Evolutionary conservation across 352 stramenopile genomes (phyloP).

Genomic region (Globisporangium cylindrosporum): DNA sequence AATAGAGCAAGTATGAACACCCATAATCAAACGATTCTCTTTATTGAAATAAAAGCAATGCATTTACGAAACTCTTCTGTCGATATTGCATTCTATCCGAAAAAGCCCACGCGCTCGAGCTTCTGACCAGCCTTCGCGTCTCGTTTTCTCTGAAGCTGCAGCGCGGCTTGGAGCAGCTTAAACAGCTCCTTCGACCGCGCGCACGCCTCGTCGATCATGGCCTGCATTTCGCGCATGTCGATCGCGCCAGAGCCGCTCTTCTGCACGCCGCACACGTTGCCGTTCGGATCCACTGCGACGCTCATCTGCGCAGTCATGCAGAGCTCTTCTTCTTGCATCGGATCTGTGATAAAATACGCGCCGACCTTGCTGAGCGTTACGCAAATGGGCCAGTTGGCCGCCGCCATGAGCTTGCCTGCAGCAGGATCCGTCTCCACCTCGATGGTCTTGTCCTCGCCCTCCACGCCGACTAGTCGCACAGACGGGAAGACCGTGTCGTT

Average conservation of each 20-base stretch:
- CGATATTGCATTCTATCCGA: conserved; percentile 27
- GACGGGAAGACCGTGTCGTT: conserved; percentile 76
- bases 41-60: conserved; percentile 9
- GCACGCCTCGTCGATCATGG: conserved; percentile 74
- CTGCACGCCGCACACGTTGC: conserved; percentile 66
- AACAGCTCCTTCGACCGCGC: conserved; percentile 66
- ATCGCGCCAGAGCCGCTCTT: conserved; percentile 70
- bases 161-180: conserved; percentile 43
- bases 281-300: conserved; percentile 59
- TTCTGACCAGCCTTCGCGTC: conserved; percentile 45
- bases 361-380: conserved; percentile 77
- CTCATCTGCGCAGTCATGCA: conserved; percentile 74
- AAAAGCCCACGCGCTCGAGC: conserved; percentile 65
- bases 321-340: conserved; percentile 72
- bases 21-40: conserved; percentile 2
- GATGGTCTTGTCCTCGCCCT: conserved; percentile 73
- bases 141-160: conserved; percentile 45
- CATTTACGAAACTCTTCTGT: not conserved
- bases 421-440: conserved; percentile 75
- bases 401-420: conserved; percentile 49
- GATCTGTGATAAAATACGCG: conserved; percentile 62
- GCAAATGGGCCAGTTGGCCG: conserved; percentile 62
- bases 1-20: conserved; percentile 21
- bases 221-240: conserved; percentile 73
- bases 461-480: conserved; percentile 66